Conservation (phyloP, 148 eudicot genomes). For the Rhododendron williamsianum region DNA sequence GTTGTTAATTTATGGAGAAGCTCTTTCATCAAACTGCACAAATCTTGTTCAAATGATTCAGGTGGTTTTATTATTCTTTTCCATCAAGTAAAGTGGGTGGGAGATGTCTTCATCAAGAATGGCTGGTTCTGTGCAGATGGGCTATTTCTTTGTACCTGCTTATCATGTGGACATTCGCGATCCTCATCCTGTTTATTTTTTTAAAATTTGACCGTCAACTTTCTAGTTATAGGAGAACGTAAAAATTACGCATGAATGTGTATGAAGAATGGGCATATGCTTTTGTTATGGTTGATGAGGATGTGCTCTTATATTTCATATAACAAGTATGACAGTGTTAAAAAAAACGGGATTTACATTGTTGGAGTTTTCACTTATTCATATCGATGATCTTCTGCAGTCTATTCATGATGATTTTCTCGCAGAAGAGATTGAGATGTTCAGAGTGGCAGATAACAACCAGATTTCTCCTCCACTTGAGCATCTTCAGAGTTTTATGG, state of each 20-base stretch:
- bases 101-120: neutral
- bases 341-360: neutral
- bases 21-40: constrained; percentile 65
- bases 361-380: neutral
- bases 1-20: constrained; percentile 60
- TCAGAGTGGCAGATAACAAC: constrained; percentile 41
- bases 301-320: neutral
- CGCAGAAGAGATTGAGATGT: constrained; percentile 50
- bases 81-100: constrained; percentile 11
- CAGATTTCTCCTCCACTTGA: constrained; percentile 57
- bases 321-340: neutral
- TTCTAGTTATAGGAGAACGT: neutral
- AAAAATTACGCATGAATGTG: neutral
- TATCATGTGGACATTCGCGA: neutral
- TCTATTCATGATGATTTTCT: constrained; percentile 72
- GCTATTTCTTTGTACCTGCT: neutral
- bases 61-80: constrained; percentile 42
- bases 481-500: constrained; percentile 43
- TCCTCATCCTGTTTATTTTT: neutral
- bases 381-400: constrained; percentile 30
- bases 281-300: neutral
- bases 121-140: constrained; percentile 2
- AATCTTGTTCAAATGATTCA: constrained; percentile 75
- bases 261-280: neutral
- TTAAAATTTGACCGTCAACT: neutral